Evolutionary conservation across 2,329 filamentous ascomycete genomes (phyloP).

Genomic region (Xylaria sp.): DNA sequence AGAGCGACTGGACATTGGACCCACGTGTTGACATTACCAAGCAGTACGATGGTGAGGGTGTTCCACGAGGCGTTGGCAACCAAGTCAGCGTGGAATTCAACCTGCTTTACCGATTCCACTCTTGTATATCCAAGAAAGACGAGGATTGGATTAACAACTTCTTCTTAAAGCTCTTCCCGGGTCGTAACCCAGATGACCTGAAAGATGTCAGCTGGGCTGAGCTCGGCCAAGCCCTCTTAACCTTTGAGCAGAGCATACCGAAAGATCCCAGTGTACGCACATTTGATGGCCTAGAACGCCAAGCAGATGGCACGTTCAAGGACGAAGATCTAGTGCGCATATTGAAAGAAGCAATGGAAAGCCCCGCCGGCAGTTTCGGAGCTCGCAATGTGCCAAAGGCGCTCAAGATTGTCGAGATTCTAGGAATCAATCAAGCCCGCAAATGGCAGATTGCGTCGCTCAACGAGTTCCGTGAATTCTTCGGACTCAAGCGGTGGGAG

Average conservation of each 20-base stretch:
- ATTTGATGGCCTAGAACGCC: slow-evolving; percentile 60
- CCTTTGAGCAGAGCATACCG: slow-evolving; percentile 54
- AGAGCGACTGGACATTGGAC: slow-evolving; percentile 70
- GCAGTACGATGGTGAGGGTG: slow-evolving; percentile 56
- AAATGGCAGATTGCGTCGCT: slow-evolving; percentile 70
- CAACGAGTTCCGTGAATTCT: slow-evolving; percentile 73
- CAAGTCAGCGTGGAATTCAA: slow-evolving; percentile 77
- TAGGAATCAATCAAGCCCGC: slow-evolving; percentile 70
- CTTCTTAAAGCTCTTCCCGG: slow-evolving; percentile 58
- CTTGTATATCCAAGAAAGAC: slow-evolving; percentile 67
- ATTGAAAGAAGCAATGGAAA: slow-evolving; percentile 68
- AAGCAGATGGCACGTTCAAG: slow-evolving; percentile 62
- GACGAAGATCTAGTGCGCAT: slow-evolving; percentile 67
- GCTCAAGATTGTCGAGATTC: slow-evolving; percentile 69
- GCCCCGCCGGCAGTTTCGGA: slow-evolving; percentile 68
- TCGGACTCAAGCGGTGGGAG: slow-evolving; percentile 65
- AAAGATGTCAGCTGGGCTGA: slow-evolving; percentile 41
- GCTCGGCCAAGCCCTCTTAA: slow-evolving; percentile 39
- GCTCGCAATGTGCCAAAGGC: slow-evolving; percentile 67
- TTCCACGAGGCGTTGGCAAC: slow-evolving; percentile 69
- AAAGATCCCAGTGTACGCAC: slow-evolving; percentile 58
- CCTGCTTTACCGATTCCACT: slow-evolving; percentile 73
- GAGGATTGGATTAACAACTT: slow-evolving; percentile 69
- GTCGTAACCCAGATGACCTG: slow-evolving; percentile 40
- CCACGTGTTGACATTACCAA: slow-evolving; percentile 68